phyloP scores from a whole-genome alignment of 495 filamentous ascomycete genomes.

The Hyaloscypha finlandica region DNA sequence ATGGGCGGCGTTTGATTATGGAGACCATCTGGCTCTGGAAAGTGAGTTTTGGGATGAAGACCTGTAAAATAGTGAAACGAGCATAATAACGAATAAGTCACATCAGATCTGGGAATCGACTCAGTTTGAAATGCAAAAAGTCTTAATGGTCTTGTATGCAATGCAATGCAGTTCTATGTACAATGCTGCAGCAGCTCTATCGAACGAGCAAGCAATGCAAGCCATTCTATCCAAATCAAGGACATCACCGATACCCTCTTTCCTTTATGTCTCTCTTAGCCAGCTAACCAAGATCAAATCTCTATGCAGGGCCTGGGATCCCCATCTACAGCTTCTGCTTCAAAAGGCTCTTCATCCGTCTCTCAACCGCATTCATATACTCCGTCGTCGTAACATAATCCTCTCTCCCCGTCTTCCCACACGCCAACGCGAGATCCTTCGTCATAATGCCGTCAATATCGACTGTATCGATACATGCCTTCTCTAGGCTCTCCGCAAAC shows the following conservation, averaged over 20 bases:
- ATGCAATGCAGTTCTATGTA: constrained; percentile 9
- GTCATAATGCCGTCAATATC: constrained; percentile 96
- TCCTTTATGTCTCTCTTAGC: background rate
- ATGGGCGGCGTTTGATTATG: background rate
- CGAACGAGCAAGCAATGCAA: background rate
- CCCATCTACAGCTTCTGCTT: constrained; percentile 48
- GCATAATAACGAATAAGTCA: background rate
- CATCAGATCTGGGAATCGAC: background rate
- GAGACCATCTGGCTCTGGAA: background rate
- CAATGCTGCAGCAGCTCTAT: constrained; percentile 12
- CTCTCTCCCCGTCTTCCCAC: constrained; percentile 77
- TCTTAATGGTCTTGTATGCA: constrained; percentile 8
- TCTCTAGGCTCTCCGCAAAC: constrained; percentile 89
- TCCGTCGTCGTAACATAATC: constrained; percentile 87
- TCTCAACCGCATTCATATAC: constrained; percentile 89
- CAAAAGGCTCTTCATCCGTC: constrained; percentile 66
- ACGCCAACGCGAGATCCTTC: constrained; percentile 92
- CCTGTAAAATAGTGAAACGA: background rate
- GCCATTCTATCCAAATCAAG: background rate
- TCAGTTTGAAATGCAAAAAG: background rate
- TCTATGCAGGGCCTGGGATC: background rate
- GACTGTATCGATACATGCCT: constrained; percentile 92
- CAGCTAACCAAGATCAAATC: background rate
- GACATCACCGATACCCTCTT: background rate
- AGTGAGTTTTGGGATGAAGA: background rate